A percentile compares a stretch with the other conserved stretches of the same genome.
Evolutionary conservation across 495 filamentous ascomycete genomes (phyloP).

Genomic region (Trichoderma reesei): DNA sequence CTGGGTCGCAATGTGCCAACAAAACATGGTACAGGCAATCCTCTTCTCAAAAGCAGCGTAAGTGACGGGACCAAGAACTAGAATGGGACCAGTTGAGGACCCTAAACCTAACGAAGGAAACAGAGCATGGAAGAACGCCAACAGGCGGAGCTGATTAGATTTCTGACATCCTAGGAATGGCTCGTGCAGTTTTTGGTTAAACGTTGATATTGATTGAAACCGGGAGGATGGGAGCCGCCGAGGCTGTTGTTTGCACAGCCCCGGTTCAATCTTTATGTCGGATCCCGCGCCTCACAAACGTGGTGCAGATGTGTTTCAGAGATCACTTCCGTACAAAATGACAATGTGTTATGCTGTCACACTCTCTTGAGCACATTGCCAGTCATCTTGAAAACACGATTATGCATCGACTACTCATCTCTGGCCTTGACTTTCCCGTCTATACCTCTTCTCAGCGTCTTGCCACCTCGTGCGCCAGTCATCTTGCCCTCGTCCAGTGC

Average conservation of each 20-base stretch:
- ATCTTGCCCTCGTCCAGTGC: slow-evolving; percentile 11
- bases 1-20: background rate
- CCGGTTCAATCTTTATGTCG: background rate
- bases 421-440: background rate
- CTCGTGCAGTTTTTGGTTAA: background rate
- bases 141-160: background rate
- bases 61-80: background rate
- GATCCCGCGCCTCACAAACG: background rate
- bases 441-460: slow-evolving; percentile 1
- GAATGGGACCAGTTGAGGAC: background rate
- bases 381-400: no score
- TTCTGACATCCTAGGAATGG: background rate
- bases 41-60: background rate
- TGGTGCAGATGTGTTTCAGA: background rate
- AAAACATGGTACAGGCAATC: background rate
- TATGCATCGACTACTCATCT: background rate
- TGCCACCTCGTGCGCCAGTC: slow-evolving; percentile 5
- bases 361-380: no score
- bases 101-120: background rate
- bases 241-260: background rate
- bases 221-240: background rate
- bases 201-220: background rate
- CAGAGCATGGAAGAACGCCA: background rate
- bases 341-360: no score
- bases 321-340: background rate